phyloP scores from a whole-genome alignment of 805 yeast genomes.

The Nakazawaea anatomiae region DNA sequence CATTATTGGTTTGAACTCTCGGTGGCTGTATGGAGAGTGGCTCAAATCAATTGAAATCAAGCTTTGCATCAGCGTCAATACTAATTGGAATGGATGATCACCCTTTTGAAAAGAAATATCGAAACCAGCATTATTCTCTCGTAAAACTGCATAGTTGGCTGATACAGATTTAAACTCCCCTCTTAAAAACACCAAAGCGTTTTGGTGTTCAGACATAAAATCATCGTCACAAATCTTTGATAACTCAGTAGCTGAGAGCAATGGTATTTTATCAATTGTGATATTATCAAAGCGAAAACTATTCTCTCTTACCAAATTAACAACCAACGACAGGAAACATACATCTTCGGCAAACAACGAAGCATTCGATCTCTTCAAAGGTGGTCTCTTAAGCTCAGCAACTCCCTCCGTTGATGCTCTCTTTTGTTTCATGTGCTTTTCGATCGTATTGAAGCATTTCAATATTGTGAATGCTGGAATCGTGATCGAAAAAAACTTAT shows the following conservation, averaged over 20 bases:
- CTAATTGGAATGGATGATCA: conserved; percentile 37
- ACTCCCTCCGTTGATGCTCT: no score
- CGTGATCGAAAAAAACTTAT: conserved; percentile 11
- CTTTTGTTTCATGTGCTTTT: neutral
- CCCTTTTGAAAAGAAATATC: conserved; percentile 32
- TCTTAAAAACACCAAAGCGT: conserved; percentile 11
- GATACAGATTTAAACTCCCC: conserved; percentile 15
- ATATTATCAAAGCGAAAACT: conserved; percentile 18
- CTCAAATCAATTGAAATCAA: conserved; percentile 20
- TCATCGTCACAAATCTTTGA: conserved; percentile 2
- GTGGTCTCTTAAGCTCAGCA: neutral
- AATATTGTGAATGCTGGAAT: conserved; percentile 16
- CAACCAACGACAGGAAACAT: conserved; percentile 13
- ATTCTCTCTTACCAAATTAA: conserved; percentile 17
- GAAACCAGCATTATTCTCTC: conserved; percentile 33
- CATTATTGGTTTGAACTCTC: conserved; percentile 13
- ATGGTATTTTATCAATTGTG: conserved; percentile 20
- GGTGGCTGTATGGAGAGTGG: conserved; percentile 12
- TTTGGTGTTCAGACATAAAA: conserved; percentile 5
- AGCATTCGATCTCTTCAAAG: neutral
- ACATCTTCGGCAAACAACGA: conserved; percentile 8
- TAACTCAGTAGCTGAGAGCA: conserved; percentile 13
- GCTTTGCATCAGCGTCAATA: conserved; percentile 31
- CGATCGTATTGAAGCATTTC: neutral
- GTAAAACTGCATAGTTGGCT: conserved; percentile 14